Base-by-base conservation (phyloP, 1,139 yeast genomes). In the Blastobotrys persicus region DNA sequence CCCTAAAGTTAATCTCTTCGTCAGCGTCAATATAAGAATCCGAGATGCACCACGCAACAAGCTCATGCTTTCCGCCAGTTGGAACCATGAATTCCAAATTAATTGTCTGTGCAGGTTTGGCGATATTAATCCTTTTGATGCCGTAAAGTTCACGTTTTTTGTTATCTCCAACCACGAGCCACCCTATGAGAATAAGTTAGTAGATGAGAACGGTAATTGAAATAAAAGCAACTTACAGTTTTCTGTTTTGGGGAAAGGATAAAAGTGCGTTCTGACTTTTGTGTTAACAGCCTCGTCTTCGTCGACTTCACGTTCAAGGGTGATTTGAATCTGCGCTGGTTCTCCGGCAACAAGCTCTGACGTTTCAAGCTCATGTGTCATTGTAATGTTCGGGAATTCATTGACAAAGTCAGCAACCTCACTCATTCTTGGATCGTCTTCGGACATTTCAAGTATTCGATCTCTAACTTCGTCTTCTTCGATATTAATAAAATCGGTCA, bases 1-100 rank as follows among this genome's bases (percentile, higher is more conserved):
- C 64, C 19, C 73, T 76, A 47, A 87, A 71, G 28, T 67, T 66
- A 19, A 81, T 75, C 68, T 91, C 96, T 64, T 87, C 88, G 64
- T 92, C 98, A 2, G 89, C 95, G 63, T 89, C 98, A 28, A 88
- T 60, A 62, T 91, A 92, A 0, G 95, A 84, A 62, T 91, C 98
- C 68, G 97, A 86, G 67, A 91, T 78, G 61, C 92, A 83, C 95
- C 95, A 91, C 2, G 88, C 70, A 0, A 83, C 79, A 37, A 89
- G 68, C 11, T 75, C 66, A 50, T 82, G 85, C 5, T 69, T 65
- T 0, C 96, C 96, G 2, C 76, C 66, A 2, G 69, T 73, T 0
- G 89, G 83, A 16, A 87, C 64, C 0, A 80, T 72, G 55, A 87
- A 78, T 23, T 77, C 78, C 46, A 92, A 60, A 7, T 70, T 71